Evolutionary conservation across 129 eudicot species (phyloP).

Genomic region (Gnaphalium uliginosum): DNA sequence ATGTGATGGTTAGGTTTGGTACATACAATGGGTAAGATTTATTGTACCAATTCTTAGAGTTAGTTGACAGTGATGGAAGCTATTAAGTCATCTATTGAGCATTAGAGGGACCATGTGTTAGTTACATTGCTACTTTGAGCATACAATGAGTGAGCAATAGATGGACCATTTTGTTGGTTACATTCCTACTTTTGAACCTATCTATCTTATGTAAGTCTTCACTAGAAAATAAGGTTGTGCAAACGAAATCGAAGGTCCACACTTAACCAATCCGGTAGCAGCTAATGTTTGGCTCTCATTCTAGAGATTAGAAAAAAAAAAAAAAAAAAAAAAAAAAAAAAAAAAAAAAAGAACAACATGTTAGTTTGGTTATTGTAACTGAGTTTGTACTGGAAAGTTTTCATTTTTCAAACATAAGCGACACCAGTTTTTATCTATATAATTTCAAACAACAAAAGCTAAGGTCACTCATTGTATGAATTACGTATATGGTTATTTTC

Average conservation of each 20-base stretch:
- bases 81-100: neutral
- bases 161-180: neutral
- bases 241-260: no score
- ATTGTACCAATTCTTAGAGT: neutral
- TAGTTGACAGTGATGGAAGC: neutral
- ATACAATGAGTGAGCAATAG: neutral
- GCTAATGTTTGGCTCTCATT: no score
- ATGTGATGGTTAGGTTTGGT: neutral
- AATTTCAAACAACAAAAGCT: neutral
- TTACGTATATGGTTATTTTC: no score
- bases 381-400: neutral
- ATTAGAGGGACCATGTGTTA: slow-evolving; percentile 13
- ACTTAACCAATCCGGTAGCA: no score
- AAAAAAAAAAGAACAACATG: no score
- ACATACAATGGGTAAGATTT: neutral
- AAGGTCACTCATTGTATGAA: neutral
- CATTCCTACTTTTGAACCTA: neutral
- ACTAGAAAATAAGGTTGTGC: no score
- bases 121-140: slow-evolving; percentile 8
- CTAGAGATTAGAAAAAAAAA: no score
- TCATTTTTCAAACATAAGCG: neutral
- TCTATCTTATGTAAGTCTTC: no score
- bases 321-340: no score
- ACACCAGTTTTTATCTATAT: neutral
- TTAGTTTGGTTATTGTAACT: neutral